Evolutionary conservation across 2,329 filamentous ascomycete genomes (phyloP).

Genomic region (Nothophaeocryptopus gaeumannii): DNA sequence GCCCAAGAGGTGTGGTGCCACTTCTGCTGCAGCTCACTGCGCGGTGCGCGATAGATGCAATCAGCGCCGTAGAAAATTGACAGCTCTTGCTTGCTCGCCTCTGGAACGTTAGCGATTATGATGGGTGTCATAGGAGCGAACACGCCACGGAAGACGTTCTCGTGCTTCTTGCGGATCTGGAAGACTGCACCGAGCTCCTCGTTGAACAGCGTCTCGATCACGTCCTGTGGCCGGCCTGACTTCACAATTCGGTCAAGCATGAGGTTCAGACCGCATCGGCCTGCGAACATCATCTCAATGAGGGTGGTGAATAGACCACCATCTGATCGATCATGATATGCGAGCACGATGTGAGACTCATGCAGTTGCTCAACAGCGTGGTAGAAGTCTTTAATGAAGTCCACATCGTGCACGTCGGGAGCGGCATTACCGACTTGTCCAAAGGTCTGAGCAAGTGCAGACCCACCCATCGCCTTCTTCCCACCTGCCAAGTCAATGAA

Average conservation of each 20-base stretch:
- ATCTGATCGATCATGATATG: slow-evolving; percentile 92
- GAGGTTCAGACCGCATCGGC: slow-evolving; percentile 81
- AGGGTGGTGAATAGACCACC: slow-evolving; percentile 88
- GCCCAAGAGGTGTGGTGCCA: slow-evolving; percentile 87
- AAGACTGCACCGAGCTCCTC: slow-evolving; percentile 95
- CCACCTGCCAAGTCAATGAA: slow-evolving; percentile 87
- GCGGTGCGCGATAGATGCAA: slow-evolving; percentile 65
- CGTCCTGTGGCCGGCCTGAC: slow-evolving; percentile 52
- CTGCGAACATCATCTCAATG: slow-evolving; percentile 97
- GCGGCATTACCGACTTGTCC: slow-evolving; percentile 79
- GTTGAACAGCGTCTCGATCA: slow-evolving; percentile 83
- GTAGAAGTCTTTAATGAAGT: slow-evolving; percentile 84
- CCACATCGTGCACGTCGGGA: slow-evolving; percentile 79
- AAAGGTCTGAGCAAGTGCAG: slow-evolving; percentile 85
- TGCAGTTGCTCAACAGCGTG: slow-evolving; percentile 73
- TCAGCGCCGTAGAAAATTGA: slow-evolving; percentile 69
- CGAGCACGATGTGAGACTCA: slow-evolving; percentile 71
- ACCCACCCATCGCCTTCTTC: slow-evolving; percentile 80
- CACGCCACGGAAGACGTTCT: slow-evolving; percentile 80
- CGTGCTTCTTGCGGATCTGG: slow-evolving; percentile 82
- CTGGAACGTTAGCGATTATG: slow-evolving; percentile 76
- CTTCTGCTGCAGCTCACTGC: slow-evolving; percentile 74
- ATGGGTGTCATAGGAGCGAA: slow-evolving; percentile 81
- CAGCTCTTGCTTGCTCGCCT: slow-evolving; percentile 68
- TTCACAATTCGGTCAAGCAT: slow-evolving; percentile 74